Evolutionary conservation across 2,329 filamentous ascomycete species (phyloP).

Genomic region (Trichoderma oligosporum): DNA sequence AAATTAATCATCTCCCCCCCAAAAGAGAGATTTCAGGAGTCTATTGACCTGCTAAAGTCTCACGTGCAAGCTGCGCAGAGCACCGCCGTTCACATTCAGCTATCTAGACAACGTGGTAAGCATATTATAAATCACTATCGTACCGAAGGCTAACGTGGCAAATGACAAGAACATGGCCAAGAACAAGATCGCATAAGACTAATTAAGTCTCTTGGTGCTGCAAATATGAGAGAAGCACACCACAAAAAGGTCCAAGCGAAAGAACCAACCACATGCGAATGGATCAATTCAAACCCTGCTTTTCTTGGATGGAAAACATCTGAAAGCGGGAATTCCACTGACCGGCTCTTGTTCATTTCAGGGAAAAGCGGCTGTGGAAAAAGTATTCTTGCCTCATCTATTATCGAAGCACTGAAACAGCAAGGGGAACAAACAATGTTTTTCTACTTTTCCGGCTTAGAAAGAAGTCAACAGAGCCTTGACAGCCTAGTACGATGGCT

Average conservation of each 20-base stretch:
- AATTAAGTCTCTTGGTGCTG: not conserved
- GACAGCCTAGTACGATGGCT: not conserved
- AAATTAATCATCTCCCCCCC: not conserved
- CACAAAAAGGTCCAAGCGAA: not conserved
- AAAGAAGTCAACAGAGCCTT: not conserved
- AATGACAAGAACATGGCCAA: not conserved
- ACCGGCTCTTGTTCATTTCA: not conserved
- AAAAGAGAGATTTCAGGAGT: not conserved
- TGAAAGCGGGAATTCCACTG: not conserved
- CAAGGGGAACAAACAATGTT: not conserved
- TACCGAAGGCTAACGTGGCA: not conserved
- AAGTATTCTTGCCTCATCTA: not conserved
- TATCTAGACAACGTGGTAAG: not conserved
- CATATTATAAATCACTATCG: not conserved
- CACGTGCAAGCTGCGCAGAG: not conserved
- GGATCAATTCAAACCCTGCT: not conserved
- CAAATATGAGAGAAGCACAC: not conserved
- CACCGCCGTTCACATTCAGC: not conserved
- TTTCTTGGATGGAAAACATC: not conserved
- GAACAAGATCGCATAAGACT: not conserved
- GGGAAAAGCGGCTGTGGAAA: not conserved
- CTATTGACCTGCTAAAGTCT: not conserved
- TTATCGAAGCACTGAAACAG: not conserved
- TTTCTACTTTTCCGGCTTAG: not conserved
- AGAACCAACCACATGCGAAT: not conserved